These are phyloP conservation scores for Yarrowia deformans DNA, from an alignment of 805 yeast genomes.

Conservation along the genomic window DNA sequence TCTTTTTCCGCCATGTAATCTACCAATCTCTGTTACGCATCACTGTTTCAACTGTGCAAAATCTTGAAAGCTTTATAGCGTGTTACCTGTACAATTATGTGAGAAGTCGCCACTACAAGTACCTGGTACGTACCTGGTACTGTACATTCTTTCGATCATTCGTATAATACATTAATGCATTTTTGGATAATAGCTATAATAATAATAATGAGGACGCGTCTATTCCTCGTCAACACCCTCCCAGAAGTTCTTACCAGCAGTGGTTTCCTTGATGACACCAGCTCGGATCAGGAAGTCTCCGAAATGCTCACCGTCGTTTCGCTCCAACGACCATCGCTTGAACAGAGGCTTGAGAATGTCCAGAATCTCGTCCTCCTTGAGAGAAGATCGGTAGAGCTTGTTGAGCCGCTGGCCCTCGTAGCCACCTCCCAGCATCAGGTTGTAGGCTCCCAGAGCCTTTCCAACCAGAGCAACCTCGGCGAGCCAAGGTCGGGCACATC, in stretches of 20 bases:
- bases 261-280: slow-evolving; percentile 87
- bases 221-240: slow-evolving; percentile 84
- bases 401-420: slow-evolving; percentile 91
- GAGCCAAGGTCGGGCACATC: slow-evolving; percentile 98
- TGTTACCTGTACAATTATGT: no score
- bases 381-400: slow-evolving; percentile 85
- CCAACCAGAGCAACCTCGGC: slow-evolving; percentile 97
- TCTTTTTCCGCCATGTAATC: neutral
- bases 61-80: no score
- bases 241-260: slow-evolving; percentile 93
- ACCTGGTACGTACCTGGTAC: no score
- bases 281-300: slow-evolving; percentile 90
- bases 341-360: slow-evolving; percentile 81
- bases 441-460: slow-evolving; percentile 92
- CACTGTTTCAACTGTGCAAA: no score
- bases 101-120: no score
- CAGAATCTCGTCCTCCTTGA: slow-evolving; percentile 88
- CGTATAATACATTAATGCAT: slow-evolving; percentile 17
- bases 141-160: neutral
- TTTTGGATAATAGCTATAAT: slow-evolving; percentile 7
- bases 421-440: slow-evolving; percentile 95
- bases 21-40: no score
- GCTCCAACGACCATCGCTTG: slow-evolving; percentile 92
- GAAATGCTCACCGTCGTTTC: slow-evolving; percentile 90
- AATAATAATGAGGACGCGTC: slow-evolving; percentile 4